Conservation (phyloP, 2,329 filamentous ascomycete genomes). For the Fusarium piperis region DNA sequence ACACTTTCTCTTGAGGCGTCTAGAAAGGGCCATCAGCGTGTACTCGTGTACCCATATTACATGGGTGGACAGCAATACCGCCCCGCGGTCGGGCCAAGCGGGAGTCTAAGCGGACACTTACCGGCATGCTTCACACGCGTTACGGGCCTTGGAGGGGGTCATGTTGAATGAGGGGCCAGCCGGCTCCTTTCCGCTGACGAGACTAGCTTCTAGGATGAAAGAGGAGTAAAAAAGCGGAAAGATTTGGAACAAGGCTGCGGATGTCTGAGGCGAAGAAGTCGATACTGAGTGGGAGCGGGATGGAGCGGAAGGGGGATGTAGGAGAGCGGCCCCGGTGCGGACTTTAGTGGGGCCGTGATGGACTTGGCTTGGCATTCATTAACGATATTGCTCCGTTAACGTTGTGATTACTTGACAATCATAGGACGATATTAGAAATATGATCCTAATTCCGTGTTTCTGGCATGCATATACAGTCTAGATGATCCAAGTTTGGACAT, state of each 20-base stretch:
- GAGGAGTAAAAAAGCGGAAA: not conserved
- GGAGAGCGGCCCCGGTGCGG: not conserved
- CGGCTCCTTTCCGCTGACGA: not conserved
- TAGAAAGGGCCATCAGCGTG: not conserved
- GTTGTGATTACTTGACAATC: not conserved
- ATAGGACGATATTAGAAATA: not conserved
- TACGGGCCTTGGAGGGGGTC: not conserved
- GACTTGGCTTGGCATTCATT: not conserved
- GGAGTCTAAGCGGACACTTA: not conserved
- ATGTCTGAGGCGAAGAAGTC: not conserved
- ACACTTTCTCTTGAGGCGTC: constrained; percentile 32
- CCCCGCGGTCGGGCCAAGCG: not conserved
- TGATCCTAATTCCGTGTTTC: not conserved
- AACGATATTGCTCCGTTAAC: not conserved
- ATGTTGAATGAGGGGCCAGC: not conserved
- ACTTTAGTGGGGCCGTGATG: not conserved
- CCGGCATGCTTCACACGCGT: constrained; percentile 13
- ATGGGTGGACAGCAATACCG: not conserved
- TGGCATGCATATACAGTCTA: not conserved
- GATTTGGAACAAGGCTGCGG: not conserved
- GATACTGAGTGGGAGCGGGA: not conserved
- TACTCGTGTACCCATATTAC: not conserved
- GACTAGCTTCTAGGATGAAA: not conserved
- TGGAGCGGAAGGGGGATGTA: not conserved
- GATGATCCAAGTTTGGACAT: not conserved